Base-by-base conservation (phyloP, 495 filamentous ascomycete species). In the Penicillium simplicissimum region DNA sequence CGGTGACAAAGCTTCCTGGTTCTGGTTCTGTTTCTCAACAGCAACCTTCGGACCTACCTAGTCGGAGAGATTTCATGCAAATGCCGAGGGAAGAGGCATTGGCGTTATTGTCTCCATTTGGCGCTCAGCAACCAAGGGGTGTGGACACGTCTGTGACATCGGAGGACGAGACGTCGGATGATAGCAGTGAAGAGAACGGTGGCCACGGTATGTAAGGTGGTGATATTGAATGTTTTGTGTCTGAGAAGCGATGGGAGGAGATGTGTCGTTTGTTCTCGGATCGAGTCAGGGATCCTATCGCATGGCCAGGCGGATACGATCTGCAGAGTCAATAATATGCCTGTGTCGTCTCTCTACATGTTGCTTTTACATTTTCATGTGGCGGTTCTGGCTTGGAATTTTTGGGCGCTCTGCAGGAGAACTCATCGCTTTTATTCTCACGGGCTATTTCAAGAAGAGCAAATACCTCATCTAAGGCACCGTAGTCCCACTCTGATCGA, bases 401-500 rank as follows among this genome's bases (percentile, higher is more conserved):
- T 2, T 45, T 9, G 9, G 9, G 17, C 23, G 0, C 4, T 9
- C 10, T 21, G 42, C 8, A 43, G 10, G 19, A 4, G 19, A 3
- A 21, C 8, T 21, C 17, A 3, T 45, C 9, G 3, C 19, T 23
- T 23, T 45, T 21, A 21, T 45, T 45, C 19, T 43, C 9, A 5
- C 9, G 3, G 9, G 4, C 17, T 45, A 21, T 21, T 23, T 23
- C 9, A 45, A 45, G 19, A 15, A 31, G 23, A 49, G 14, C 4
- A 42, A 8, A n/a, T 8, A 0, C 3, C 15, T 8, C 6, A 7
- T 21, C 60, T 28, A 68, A 4, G 76, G 74, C 49, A 74, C 70
- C 62, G 75, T 73, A 11, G 69, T 64, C 17, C 67, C 70, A 33
- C 60, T 59, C 10, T 57, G 52, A 5, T 72, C 75, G 14, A 67